Base-by-base conservation (phyloP, 768 basidiomycete genomes). In the Pleurotus eryngii region DNA sequence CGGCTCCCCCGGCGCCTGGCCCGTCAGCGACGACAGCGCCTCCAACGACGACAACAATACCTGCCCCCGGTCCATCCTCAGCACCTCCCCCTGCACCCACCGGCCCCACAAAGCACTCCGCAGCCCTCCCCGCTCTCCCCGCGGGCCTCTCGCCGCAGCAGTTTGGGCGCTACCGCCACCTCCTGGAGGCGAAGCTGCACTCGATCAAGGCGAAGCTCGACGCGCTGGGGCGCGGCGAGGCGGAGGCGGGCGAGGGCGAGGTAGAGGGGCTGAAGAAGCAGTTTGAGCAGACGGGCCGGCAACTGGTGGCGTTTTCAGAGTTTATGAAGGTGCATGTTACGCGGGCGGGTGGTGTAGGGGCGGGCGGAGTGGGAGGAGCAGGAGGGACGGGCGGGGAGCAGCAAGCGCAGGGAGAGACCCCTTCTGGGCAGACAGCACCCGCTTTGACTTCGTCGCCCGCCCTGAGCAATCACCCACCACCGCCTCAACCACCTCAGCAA, bases 21-120 rank as follows among this genome's bases (percentile, higher is more conserved):
- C n/a, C 65, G 26, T 45, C 61, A 48, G 54, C 67, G 42, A 51
- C 24, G 57, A 46, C 67, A 42, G 55, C 60, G 55, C 17, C 69
- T 26, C 66, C 51, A 64, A 63, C 30, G 26, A 61, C 22, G 46
- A 63, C 24, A 65, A 42, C 30, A 51, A 66, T n/a, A n/a, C n/a
- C 17, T 62, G 64, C 17, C 62, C 63, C 40, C 51, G 69, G 5
- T 37, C 53, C 64, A 35, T 42, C 62, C 48, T 54, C 67, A 42
- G 54, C 22, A 56, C 20, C 20, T 20, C 20, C 20, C 20, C 49
- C 67, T 43, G 54, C 61, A 55, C 17, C 69, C 35, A 5, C 24
- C 4, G 24, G 24, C 24, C 24, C 24, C 24, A 1, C 24, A 1
- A 60, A 63, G 26, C 60, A 59, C 39, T 61, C 58, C 50, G 61